These are phyloP conservation scores for Anthracocystis walkeri DNA, from an alignment of 1,284 basidiomycete species.

Conservation along the genomic window DNA sequence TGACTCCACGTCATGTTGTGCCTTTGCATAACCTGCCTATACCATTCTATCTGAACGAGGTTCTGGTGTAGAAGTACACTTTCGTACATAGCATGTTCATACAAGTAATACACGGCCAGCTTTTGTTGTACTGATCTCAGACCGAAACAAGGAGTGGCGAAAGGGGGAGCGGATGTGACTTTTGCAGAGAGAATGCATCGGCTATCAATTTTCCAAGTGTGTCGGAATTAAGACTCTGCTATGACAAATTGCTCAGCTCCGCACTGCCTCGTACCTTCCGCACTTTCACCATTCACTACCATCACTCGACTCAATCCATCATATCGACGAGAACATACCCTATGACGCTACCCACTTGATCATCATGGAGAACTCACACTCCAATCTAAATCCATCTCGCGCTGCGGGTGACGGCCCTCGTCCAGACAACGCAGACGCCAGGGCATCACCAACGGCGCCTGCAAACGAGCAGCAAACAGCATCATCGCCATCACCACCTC, in stretches of 20 bases:
- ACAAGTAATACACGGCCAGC: too few species aligned
- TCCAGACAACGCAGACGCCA: not conserved
- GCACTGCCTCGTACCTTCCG: not conserved
- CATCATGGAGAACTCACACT: slow-evolving; percentile 27
- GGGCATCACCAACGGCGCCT: not conserved
- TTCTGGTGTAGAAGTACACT: too few species aligned
- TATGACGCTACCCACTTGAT: slow-evolving; percentile 13
- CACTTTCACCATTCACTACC: not conserved
- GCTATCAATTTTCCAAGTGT: slow-evolving; percentile 22
- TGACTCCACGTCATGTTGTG: not conserved
- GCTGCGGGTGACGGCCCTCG: slow-evolving; percentile 9
- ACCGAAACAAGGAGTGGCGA: too few species aligned
- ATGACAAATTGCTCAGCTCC: not conserved
- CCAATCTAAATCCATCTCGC: slow-evolving; percentile 1
- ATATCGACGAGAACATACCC: not conserved
- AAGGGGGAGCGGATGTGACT: too few species aligned
- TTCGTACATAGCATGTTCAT: too few species aligned
- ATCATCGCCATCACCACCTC: not conserved
- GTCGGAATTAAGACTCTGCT: slow-evolving; percentile 20
- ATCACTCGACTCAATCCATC: not conserved
- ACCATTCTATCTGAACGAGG: too few species aligned
- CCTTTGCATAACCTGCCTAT: not conserved
- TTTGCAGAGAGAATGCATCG: slow-evolving; percentile 8
- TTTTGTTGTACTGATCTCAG: too few species aligned
- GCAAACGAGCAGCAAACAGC: not conserved